phyloP scores from a whole-genome alignment of 768 basidiomycete genomes.

The Hericium coralloides region DNA sequence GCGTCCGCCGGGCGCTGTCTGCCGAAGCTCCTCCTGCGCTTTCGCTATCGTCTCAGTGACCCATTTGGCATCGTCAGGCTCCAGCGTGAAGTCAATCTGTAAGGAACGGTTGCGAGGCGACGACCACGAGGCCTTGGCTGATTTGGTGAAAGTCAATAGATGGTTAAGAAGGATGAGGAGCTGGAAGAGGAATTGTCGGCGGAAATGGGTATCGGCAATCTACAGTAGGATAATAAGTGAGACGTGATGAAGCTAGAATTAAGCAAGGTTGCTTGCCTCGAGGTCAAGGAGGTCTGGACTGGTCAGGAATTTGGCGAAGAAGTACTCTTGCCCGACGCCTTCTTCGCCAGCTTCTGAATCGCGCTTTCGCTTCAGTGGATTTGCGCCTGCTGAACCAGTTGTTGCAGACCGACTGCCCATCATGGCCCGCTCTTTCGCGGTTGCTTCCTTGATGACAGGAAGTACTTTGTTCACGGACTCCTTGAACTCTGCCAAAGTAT shows the following conservation, averaged over 20 bases:
- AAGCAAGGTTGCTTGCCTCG: slow-evolving; percentile 45
- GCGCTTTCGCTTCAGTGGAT: slow-evolving; percentile 55
- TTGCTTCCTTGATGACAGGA: slow-evolving; percentile 77
- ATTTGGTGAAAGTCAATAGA: slow-evolving; percentile 64
- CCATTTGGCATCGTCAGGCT: slow-evolving; percentile 62
- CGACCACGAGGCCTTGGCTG: slow-evolving; percentile 51
- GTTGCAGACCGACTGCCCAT: slow-evolving; percentile 59
- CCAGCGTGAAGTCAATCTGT: slow-evolving; percentile 77
- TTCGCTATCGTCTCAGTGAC: slow-evolving; percentile 61
- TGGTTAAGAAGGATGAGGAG: slow-evolving; percentile 70
- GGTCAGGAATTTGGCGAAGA: slow-evolving; percentile 91
- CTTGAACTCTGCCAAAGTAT: slow-evolving; percentile 56
- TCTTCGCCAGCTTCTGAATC: slow-evolving; percentile 45
- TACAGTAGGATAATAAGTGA: slow-evolving; percentile 19
- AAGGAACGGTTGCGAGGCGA: slow-evolving; percentile 66
- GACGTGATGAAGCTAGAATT: background rate
- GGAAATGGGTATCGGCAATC: slow-evolving; percentile 88
- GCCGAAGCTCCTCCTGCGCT: slow-evolving; percentile 45
- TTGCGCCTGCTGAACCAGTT: slow-evolving; percentile 18
- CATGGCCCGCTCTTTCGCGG: slow-evolving; percentile 80
- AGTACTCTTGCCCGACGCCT: slow-evolving; percentile 56
- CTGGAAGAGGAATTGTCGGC: slow-evolving; percentile 88
- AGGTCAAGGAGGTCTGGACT: slow-evolving; percentile 80
- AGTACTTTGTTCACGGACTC: slow-evolving; percentile 64
- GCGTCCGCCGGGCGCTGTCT: slow-evolving; percentile 72